Evolutionary conservation across 331 rosid genomes (phyloP), one percentile per base, ranked within the genome.

Genomic region (Phaseolus coccineus): DNA sequence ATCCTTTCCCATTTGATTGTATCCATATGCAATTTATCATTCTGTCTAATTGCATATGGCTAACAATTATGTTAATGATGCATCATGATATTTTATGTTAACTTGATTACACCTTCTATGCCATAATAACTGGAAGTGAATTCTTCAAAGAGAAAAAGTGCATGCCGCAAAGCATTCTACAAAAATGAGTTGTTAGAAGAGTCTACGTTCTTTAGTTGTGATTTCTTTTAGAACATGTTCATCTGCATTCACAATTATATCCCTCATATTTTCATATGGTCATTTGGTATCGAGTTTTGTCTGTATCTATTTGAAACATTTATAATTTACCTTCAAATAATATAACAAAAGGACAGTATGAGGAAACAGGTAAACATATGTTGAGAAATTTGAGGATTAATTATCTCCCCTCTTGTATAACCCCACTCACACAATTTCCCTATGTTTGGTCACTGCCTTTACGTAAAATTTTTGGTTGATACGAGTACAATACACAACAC

Each of bases 351-450:
- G 59, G 58, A 44, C 19, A 33, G 59, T 27, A 47, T 11, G n/a
- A 47, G 77, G 42, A 6, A 50, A 25, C 42, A 33, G 14, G 69
- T 35, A 15, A 50, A 33, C 48, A 74, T 52, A 55, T 75, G 75
- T 69, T 46, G 47, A 77, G 44, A 56, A 71, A 64, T 72, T 57
- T 46, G 48, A 13, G 69, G 48, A 80, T 53, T n/a, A 35, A 52
- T 50, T 66, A 52, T 64, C 40, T 58, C 8, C 13, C 5, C 16
- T 30, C 40, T 72, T 31, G 50, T 35, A 57, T 31, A 57, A 55
- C 8, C 55, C 14, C 58, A 33, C 39, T 56, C 55, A 28, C 3
- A 61, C 24, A 33, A 33, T 30, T 69, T 5, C 52, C 35, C 28
- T 14, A 37, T 61, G 48, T 63, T 52, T 42, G 44, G 33, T 56